These are phyloP conservation scores for Xylaria flabelliformis DNA, from an alignment of 495 filamentous ascomycete species.

Conservation along the genomic window DNA sequence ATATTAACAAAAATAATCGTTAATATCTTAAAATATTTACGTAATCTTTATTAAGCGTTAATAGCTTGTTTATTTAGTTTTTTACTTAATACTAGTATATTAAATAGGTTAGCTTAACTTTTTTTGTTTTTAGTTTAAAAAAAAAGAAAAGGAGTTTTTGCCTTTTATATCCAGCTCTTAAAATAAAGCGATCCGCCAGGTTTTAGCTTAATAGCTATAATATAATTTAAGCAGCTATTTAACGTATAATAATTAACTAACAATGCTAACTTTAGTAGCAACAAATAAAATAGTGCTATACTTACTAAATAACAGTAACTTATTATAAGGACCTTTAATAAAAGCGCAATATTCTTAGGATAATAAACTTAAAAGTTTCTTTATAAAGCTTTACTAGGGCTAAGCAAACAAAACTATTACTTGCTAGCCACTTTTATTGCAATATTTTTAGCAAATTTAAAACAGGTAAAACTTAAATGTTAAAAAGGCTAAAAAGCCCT, in stretches of 20 bases:
- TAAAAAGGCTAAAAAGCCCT: neutral
- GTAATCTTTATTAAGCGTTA: slow-evolving; percentile 21
- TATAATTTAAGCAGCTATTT: slow-evolving; percentile 10
- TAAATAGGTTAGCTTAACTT: neutral
- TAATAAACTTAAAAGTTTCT: neutral
- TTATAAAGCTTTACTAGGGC: neutral
- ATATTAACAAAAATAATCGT: too few relatives aligned
- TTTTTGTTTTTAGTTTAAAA: too few relatives aligned
- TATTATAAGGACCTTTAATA: slow-evolving; percentile 16
- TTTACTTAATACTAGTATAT: slow-evolving; percentile 15
- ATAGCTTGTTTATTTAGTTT: slow-evolving; percentile 9
- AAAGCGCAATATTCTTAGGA: neutral
- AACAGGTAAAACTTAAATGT: slow-evolving; percentile 6
- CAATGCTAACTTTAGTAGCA: neutral
- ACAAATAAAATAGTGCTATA: neutral
- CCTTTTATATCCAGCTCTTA: slow-evolving; percentile 8
- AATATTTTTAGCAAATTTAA: slow-evolving; percentile 7
- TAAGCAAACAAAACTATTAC: slow-evolving; percentile 10
- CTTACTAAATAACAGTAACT: neutral
- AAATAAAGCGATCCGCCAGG: slow-evolving; percentile 10
- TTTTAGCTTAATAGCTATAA: neutral
- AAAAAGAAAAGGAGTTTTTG: neutral
- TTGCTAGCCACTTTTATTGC: slow-evolving; percentile 3
- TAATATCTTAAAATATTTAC: slow-evolving; percentile 15
- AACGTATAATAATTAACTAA: neutral